Percentiles rank a stretch among this genome's conserved stretches.
phyloP scores from a whole-genome alignment of 1,284 basidiomycete genomes.

The Naganishia sp. region DNA sequence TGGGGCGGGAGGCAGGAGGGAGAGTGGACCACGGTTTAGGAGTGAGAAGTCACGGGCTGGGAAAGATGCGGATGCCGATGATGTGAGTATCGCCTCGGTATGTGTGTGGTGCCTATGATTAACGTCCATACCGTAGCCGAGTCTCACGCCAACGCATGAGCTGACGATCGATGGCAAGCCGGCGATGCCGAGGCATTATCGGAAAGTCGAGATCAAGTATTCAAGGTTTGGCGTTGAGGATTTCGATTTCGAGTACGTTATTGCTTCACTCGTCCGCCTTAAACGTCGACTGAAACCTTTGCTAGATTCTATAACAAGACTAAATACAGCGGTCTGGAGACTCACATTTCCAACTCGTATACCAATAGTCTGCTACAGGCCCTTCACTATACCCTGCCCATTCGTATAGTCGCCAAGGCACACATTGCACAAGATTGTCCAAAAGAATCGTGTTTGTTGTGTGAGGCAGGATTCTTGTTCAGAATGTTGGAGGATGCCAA shows the following conservation, averaged over 20 bases:
- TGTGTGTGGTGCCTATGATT: conserved; percentile 27
- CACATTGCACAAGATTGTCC: conserved; percentile 86
- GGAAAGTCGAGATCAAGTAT: conserved; percentile 95
- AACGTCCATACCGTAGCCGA: not conserved
- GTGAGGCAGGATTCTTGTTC: conserved; percentile 92
- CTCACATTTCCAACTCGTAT: conserved; percentile 96
- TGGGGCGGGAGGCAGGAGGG: conserved; percentile 39
- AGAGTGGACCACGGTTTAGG: conserved; percentile 68
- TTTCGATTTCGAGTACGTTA: conserved; percentile 87
- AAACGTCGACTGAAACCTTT: conserved; percentile 16
- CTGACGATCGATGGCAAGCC: conserved; percentile 37
- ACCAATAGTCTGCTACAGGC: conserved; percentile 90
- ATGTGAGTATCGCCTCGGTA: conserved; percentile 14
- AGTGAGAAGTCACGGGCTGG: conserved; percentile 67
- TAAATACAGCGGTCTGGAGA: conserved; percentile 86
- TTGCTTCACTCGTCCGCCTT: not conserved
- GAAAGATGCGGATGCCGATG: conserved; percentile 35
- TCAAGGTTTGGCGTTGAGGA: conserved; percentile 97
- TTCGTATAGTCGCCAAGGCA: conserved; percentile 80
- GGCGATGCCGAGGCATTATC: conserved; percentile 79
- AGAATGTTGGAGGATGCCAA: conserved; percentile 93
- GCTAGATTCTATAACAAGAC: conserved; percentile 88
- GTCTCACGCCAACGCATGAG: conserved; percentile 14
- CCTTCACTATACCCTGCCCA: conserved; percentile 78
- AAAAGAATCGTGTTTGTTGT: conserved; percentile 87